Evolutionary conservation across 2,329 filamentous ascomycete genomes (phyloP), one percentile per base, ranked within the genome.

Genomic region (Orbilia oligospora): DNA sequence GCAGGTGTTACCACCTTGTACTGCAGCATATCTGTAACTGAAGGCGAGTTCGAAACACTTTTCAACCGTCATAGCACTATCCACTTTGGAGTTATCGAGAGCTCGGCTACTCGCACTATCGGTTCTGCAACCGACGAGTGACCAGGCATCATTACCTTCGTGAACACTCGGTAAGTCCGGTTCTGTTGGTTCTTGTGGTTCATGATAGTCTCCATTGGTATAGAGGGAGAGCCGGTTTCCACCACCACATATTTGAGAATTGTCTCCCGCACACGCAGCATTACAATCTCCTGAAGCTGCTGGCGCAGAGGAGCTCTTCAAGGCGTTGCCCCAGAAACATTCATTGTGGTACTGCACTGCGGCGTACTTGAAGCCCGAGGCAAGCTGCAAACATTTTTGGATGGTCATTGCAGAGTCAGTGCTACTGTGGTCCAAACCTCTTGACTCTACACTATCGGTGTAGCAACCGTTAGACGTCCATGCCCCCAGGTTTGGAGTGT

Each of bases 251-350:
- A 65, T 65, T 33, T 65, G 61, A 5, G 61, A 65, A 22, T 14
- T 65, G 18, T 65, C 61, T 20, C 61, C 61, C 5, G 22, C 61
- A 12, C 61, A 65, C 49, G 61, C 16, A 12, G 61, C 14, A 36
- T 65, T 18, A n/a, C 61, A 65, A 10, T 65, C 61, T 2, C 24
- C 33, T 49, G 61, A 65, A 24, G 14, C 24, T 12, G 61, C 61
- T 49, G 61, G 61, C 3, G 38, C 46, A n/a, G 61, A 65, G 9
- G 61, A 65, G 5, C 46, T 48, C 14, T 65, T 65, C 14, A 82
- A 30, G 0, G 73, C 71, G 66, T 85, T 81, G 18, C 83, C 84
- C 71, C 85, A 86, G 82, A 83, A 85, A 81, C 85, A 86, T 75
- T 85, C 83, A 1, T 81, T 81, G 14, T 84, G 84, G 71, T 84